Evolutionary conservation across 495 filamentous ascomycete genomes (phyloP).

Genomic region (Aspergillus wentii): DNA sequence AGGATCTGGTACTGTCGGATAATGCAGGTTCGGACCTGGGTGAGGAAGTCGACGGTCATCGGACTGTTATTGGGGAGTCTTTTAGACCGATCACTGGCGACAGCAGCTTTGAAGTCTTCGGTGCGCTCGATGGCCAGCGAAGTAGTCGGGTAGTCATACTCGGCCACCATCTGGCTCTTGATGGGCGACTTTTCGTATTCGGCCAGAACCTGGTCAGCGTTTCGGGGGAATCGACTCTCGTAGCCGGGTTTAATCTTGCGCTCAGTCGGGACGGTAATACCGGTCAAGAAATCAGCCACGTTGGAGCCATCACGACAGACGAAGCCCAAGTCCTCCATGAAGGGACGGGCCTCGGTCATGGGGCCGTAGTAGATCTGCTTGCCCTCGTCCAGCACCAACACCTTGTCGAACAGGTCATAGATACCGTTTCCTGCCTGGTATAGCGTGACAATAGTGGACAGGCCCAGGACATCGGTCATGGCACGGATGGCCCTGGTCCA

Average conservation of each 20-base stretch:
- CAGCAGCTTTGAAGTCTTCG: constrained; percentile 42
- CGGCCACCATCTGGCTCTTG: constrained; percentile 28
- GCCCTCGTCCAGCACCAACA: constrained; percentile 61
- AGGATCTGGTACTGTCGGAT: constrained; percentile 53
- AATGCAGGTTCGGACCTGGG: constrained; percentile 54
- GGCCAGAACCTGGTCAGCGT: constrained; percentile 29
- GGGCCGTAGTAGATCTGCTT: constrained; percentile 59
- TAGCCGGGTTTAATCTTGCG: constrained; percentile 54
- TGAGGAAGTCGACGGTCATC: constrained; percentile 52
- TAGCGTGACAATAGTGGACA: constrained; percentile 46
- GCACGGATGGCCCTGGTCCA: constrained; percentile 45
- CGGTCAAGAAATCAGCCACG: constrained; percentile 66
- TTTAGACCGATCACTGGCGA: constrained; percentile 40
- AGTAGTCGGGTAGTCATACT: constrained; percentile 47
- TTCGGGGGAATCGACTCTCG: constrained; percentile 42
- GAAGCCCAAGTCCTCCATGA: constrained; percentile 69
- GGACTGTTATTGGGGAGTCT: constrained; percentile 37
- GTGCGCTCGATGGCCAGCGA: constrained; percentile 40
- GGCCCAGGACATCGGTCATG: constrained; percentile 42
- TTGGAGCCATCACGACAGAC: constrained; percentile 62
- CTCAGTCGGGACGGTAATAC: constrained; percentile 66
- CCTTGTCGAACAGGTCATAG: constrained; percentile 63
- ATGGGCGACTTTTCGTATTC: constrained; percentile 39
- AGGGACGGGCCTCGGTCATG: constrained; percentile 53
- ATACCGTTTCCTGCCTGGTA: constrained; percentile 63